Conservation (phyloP, 306 rosid species). For the Lupinus albus region DNA sequence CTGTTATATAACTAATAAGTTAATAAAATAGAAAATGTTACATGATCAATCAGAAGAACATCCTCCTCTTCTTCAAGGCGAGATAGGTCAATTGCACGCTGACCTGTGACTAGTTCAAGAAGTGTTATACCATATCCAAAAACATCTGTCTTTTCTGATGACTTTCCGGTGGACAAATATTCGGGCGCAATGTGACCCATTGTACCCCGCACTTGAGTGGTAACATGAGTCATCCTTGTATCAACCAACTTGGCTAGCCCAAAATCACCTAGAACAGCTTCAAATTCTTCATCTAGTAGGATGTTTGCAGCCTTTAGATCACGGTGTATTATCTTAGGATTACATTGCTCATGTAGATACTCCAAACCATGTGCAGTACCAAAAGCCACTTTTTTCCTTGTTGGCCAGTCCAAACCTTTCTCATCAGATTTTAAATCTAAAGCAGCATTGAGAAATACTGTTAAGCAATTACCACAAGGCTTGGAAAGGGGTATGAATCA, state of each 20-base stretch:
- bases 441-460: neutral
- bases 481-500: neutral
- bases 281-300: constrained; percentile 79
- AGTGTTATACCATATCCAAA: constrained; percentile 95
- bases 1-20: too few relatives aligned
- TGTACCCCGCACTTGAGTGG: constrained; percentile 93
- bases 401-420: constrained; percentile 56
- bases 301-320: constrained; percentile 96
- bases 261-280: constrained; percentile 91
- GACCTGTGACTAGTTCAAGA: constrained; percentile 88
- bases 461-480: constrained; percentile 12
- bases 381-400: constrained; percentile 55
- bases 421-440: constrained; percentile 54
- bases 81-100: constrained; percentile 84
- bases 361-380: constrained; percentile 70
- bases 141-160: constrained; percentile 90
- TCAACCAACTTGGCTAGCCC: constrained; percentile 86
- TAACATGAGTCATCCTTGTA: constrained; percentile 75
- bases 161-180: constrained; percentile 87
- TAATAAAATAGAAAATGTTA: constrained; percentile 36
- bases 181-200: constrained; percentile 99
- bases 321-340: constrained; percentile 91
- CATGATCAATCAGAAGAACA: constrained; percentile 92
- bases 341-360: constrained; percentile 86
- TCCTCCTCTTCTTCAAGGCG: constrained; percentile 93